Percentiles rank a stretch among this genome's conserved stretches.
phyloP scores from a whole-genome alignment of 2,329 filamentous ascomycete species.

The Rhynchosporium secalis region DNA sequence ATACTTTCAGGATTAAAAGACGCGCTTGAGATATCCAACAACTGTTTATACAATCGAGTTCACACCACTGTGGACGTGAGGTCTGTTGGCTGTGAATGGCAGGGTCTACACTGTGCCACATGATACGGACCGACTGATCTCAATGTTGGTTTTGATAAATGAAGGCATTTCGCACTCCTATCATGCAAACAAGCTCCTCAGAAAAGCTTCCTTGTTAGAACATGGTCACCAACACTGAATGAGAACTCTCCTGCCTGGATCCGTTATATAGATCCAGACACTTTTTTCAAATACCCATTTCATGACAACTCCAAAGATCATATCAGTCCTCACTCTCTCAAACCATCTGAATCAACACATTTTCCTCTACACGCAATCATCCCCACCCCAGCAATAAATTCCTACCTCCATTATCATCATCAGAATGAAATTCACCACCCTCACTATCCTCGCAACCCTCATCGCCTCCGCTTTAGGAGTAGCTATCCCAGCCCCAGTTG shows the following conservation, averaged over 20 bases:
- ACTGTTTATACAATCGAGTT: not conserved
- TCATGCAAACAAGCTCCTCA: too few relatives aligned
- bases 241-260: not conserved
- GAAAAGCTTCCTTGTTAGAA: not conserved
- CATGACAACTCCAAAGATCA: too few relatives aligned
- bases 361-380: not conserved
- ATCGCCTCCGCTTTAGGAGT: not conserved
- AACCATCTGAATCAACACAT: too few relatives aligned
- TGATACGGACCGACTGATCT: not conserved
- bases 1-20: not conserved
- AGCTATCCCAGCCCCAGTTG: not conserved
- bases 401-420: not conserved
- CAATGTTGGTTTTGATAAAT: not conserved
- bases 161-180: too few relatives aligned
- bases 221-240: not conserved
- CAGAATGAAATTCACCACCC: not conserved
- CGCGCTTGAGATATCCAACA: not conserved
- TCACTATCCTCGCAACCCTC: conserved; percentile 3
- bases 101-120: not conserved
- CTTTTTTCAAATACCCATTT: too few relatives aligned
- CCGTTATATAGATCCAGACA: too few relatives aligned
- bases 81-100: too few relatives aligned
- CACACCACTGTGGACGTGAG: not conserved
- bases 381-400: not conserved
- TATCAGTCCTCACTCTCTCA: too few relatives aligned